Evolutionary conservation across 2,329 filamentous ascomycete species (phyloP), one percentile per base, ranked within the genome.

Genomic region (Cercospora nicotianae): DNA sequence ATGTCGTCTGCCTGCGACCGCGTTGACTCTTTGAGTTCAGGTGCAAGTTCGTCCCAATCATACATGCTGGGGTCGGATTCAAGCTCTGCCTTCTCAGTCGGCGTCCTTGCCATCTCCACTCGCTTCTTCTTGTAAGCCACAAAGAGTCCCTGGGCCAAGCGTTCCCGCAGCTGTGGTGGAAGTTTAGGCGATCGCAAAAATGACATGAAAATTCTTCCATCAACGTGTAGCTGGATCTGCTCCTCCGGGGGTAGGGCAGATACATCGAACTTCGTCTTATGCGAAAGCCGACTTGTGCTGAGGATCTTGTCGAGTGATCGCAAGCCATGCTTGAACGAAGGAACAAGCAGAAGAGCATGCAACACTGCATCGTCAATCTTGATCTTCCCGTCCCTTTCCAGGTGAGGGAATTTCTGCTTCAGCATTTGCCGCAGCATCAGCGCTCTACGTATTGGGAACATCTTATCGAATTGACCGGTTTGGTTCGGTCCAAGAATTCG

Each of bases 1-100:
- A 79, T 79, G 60, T 78, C 77, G 60, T 79, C 77, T 12, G 77
- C 77, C 66, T 79, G 77, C 5, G 75, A 65, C 31, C 77, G 74
- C 0, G 76, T 79, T 3, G 75, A 76, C 61, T 79, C 77, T 48
- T 77, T 77, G 45, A 77, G 69, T 53, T 77, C 76, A 28, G 73
- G 72, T 0, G 75, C 67, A 16, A 79, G 72, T 31, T 78, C 75
- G 48, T 77, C 76, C 77, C 77, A 79, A 60, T 78, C 76, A 48
- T 73, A 74, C 72, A 78, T 75, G 26, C 72, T 74, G 16, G 72
- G 74, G 62, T 78, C 77, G 10, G 68, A 67, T 30, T 75, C 73
- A 10, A 79, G 72, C 8, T 71, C 72, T 67, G 72, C 70, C 9
- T 73, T 73, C 67, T 77, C 71, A 10, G 71, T 66, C 26, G 74